Base-by-base conservation (phyloP, 257 asterid genomes). In the Eucommia ulmoides region DNA sequence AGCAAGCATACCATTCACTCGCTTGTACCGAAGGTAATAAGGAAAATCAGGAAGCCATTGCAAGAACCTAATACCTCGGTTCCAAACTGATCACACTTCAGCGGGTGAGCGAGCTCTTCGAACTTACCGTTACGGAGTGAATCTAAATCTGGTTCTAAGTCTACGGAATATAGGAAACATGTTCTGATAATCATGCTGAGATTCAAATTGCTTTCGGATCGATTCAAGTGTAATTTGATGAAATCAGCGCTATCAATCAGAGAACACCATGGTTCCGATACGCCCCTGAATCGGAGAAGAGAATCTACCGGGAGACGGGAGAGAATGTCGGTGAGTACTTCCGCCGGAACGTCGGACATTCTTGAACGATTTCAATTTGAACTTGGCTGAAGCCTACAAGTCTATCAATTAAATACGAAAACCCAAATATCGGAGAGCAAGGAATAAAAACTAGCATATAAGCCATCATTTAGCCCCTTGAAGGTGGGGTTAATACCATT, bases 221-320 rank as follows among this genome's bases (percentile, higher is more conserved):
- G 52, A 22, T 22, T 49, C 25, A 49, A 14, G 23, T 49, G 52
- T 20, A 22, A 10, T 49, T 49, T 49, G 16, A 49, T 23, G 35
- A 49, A 49, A 49, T 22, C 18, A 15, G 22, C n/a, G 17, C 17
- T 49, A 33, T 49, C 52, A 14, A 49, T 49, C 23, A 49, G n/a
- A 49, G 52, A 49, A 25, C 52, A 23, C 52, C 52, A 49, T 49
- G 52, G 33, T 25, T 49, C 23, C 25, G 52, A 23, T 20, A 49
- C 52, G 25, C 52, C 22, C 52, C 52, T 49, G 14, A 49, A 23
- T 20, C 52, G 33, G 11, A 48, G 24, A 33, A 49, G 52, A 19
- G 38, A 29, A 8, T 29, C 38, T 14, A 29, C 38, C 38, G 38
- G 38, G 7, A 29, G 12, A 14, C 38, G 38, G 7, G 38, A 29